Percentiles rank a stretch among this genome's conserved stretches.
Evolutionary conservation across 108 stramenopile species (phyloP).

Genomic region (Nitzschia sp.): DNA sequence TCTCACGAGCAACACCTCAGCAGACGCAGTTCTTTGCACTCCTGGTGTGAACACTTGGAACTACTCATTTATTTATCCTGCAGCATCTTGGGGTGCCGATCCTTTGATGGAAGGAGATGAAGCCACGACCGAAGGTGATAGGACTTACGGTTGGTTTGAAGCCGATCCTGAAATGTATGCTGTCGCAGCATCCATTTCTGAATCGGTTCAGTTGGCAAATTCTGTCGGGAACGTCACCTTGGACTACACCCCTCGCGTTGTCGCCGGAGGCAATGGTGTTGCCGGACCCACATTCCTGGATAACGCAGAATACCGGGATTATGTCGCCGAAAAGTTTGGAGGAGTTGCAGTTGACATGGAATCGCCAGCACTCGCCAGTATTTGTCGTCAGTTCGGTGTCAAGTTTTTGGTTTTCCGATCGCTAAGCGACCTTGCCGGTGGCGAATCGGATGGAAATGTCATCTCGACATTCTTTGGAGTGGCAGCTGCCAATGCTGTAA

Average conservation of each 20-base stretch:
- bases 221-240: background rate
- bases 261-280: conserved; percentile 9
- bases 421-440: conserved; percentile 4
- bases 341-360: conserved; percentile 14
- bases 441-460: background rate
- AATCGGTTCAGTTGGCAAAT: background rate
- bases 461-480: conserved; percentile 8
- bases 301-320: conserved; percentile 10
- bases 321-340: background rate
- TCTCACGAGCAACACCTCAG: background rate
- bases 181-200: background rate
- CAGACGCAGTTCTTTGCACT: background rate
- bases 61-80: conserved; percentile 6
- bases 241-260: conserved; percentile 6
- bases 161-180: conserved; percentile 13
- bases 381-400: background rate
- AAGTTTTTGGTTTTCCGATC: conserved; percentile 9
- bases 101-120: background rate
- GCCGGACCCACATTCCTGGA: conserved; percentile 12
- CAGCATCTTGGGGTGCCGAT: conserved; percentile 1
- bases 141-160: conserved; percentile 5
- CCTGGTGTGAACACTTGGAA: conserved; percentile 9
- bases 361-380: background rate
- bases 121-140: conserved; percentile 1
- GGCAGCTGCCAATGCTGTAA: conserved; percentile 15